Conservation (phyloP, 176 grass and related monocot species). For the Musa acuminata region DNA sequence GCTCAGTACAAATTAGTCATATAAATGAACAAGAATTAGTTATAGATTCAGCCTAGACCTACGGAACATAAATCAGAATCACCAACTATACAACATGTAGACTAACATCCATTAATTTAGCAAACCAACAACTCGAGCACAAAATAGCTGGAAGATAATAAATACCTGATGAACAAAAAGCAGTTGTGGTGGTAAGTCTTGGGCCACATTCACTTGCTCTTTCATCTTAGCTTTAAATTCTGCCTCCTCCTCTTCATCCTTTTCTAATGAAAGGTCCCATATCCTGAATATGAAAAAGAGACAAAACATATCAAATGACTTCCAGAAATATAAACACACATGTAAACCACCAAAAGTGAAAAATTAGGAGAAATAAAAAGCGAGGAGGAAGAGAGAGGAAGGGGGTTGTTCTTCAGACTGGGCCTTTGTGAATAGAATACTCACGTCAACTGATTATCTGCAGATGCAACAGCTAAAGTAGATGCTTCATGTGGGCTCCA, state of each 20-base stretch:
- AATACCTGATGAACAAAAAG: conserved; percentile 87
- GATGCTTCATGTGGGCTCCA: conserved; percentile 91
- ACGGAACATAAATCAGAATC: too few relatives aligned
- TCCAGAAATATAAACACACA: too few relatives aligned
- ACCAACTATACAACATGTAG: too few relatives aligned
- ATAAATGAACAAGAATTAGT: too few relatives aligned
- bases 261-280: conserved; percentile 86
- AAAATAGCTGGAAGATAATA: neutral
- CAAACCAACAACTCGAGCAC: too few relatives aligned
- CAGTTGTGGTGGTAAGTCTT: conserved; percentile 85
- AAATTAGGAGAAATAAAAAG: conserved; percentile 5
- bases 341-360: neutral
- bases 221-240: conserved; percentile 76
- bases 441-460: conserved; percentile 86
- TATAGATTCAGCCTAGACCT: too few relatives aligned
- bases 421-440: neutral
- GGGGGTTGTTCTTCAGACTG: neutral
- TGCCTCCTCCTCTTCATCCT: conserved; percentile 81
- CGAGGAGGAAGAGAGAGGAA: neutral
- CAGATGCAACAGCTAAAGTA: conserved; percentile 75
- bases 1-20: too few relatives aligned
- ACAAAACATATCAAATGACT: neutral
- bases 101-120: too few relatives aligned
- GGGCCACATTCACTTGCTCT: conserved; percentile 66
- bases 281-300: conserved; percentile 31